phyloP scores from a whole-genome alignment of 441 rosid genomes.

The Mallotus repandus region DNA sequence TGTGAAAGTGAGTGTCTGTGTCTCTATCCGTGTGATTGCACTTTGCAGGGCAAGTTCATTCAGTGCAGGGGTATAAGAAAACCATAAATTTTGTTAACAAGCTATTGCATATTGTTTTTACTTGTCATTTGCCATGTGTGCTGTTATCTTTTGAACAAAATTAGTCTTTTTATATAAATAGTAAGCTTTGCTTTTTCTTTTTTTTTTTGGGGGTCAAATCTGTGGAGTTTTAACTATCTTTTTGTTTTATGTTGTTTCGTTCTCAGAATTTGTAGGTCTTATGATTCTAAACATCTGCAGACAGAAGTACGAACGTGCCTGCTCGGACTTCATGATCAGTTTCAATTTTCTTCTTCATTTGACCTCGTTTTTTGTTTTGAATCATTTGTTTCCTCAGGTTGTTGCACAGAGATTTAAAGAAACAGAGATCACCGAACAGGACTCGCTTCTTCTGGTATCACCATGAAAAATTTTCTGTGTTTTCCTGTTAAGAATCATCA shows the following conservation, averaged over 20 bases:
- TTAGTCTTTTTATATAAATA: background rate
- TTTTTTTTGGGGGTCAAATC: background rate
- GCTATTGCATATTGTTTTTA: background rate
- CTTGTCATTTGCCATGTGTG: background rate
- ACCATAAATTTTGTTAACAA: background rate
- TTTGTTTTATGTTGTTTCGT: slow-evolving; percentile 1
- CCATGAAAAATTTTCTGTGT: background rate
- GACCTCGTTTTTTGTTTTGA: no score
- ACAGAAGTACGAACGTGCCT: slow-evolving; percentile 70
- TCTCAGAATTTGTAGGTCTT: background rate
- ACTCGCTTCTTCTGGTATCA: no score
- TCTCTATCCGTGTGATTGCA: background rate
- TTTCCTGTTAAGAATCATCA: background rate
- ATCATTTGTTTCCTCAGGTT: no score
- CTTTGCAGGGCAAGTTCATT: background rate
- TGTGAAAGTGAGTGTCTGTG: background rate
- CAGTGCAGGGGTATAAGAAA: background rate
- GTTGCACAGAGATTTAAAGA: no score
- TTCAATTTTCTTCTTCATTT: no score
- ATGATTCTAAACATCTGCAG: slow-evolving; percentile 14
- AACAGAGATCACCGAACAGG: no score
- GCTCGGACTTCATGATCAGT: slow-evolving; percentile 45
- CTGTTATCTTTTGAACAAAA: background rate
- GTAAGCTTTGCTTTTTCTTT: background rate
- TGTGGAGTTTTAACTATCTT: background rate